Conservation (phyloP, 495 filamentous ascomycete species). For the Podospora didyma region DNA sequence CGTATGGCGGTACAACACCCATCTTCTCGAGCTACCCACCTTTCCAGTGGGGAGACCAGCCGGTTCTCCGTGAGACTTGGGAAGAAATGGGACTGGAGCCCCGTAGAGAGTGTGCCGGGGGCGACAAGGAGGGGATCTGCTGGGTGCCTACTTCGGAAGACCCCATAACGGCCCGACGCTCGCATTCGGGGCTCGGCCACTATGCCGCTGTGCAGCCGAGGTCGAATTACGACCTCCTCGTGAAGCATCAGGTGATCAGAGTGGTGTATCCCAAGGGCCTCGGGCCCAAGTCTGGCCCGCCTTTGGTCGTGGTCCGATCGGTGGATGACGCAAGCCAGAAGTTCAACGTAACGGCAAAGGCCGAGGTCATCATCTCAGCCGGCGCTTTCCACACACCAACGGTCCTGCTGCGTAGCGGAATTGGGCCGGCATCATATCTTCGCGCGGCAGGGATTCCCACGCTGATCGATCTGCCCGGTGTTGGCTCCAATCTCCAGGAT, state of each 20-base stretch:
- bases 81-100: conserved; percentile 16
- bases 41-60: conserved; percentile 22
- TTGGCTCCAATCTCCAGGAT: conserved; percentile 24
- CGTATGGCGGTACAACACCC: conserved; percentile 17
- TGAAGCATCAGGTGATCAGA: conserved; percentile 22
- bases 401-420: conserved; percentile 20
- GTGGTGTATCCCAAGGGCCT: conserved; percentile 21
- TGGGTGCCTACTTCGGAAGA: conserved; percentile 24
- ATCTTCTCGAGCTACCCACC: conserved; percentile 19
- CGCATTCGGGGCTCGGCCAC: conserved; percentile 37
- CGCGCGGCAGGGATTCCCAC: conserved; percentile 7
- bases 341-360: conserved; percentile 17
- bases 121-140: conserved; percentile 25
- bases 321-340: conserved; percentile 5
- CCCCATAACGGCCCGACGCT: conserved; percentile 30
- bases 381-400: conserved; percentile 16
- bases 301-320: conserved; percentile 18
- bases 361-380: conserved; percentile 13
- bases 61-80: conserved; percentile 6
- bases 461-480: conserved; percentile 19
- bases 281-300: conserved; percentile 4
- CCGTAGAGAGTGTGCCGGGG: conserved; percentile 18
- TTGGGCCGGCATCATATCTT: conserved; percentile 15
- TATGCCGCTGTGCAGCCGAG: conserved; percentile 26
- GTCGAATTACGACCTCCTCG: conserved; percentile 35